Conservation (phyloP, 306 rosid genomes). For the Quercus cerris region DNA sequence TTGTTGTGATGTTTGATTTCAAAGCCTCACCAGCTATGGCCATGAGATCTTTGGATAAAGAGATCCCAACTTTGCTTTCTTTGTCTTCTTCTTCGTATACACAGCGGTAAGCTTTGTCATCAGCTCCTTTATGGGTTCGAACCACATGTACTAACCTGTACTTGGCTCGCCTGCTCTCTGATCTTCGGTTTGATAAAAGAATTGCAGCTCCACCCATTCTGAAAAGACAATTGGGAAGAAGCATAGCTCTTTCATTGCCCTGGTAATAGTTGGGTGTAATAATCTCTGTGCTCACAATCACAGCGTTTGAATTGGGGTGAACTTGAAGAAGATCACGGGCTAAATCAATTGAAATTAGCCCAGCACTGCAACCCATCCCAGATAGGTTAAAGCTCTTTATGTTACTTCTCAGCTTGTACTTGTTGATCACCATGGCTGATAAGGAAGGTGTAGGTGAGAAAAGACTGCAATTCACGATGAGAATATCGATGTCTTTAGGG, state of each 20-base stretch:
- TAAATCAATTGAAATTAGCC: slow-evolving; percentile 70
- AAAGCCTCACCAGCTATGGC: slow-evolving; percentile 97
- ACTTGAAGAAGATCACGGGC: slow-evolving; percentile 95
- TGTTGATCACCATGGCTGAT: slow-evolving; percentile 89
- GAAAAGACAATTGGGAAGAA: slow-evolving; percentile 86
- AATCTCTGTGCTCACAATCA: slow-evolving; percentile 83
- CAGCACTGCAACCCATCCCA: slow-evolving; percentile 98
- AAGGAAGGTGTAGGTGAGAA: slow-evolving; percentile 91
- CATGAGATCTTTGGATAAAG: slow-evolving; percentile 81
- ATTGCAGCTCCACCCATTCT: slow-evolving; percentile 98
- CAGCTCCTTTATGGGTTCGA: slow-evolving; percentile 78
- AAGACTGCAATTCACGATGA: slow-evolving; percentile 75
- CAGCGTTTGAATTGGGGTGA: slow-evolving; percentile 85
- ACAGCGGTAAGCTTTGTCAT: slow-evolving; percentile 76
- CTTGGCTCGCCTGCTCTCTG: slow-evolving; percentile 59
- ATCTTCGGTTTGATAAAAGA: slow-evolving; percentile 53
- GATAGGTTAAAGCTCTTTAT: slow-evolving; percentile 82
- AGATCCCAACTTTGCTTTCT: slow-evolving; percentile 87
- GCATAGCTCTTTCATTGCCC: slow-evolving; percentile 95
- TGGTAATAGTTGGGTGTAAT: slow-evolving; percentile 88
- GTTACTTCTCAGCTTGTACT: slow-evolving; percentile 79
- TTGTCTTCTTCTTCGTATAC: slow-evolving; percentile 79
- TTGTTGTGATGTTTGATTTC: slow-evolving; percentile 86
- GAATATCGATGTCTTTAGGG: slow-evolving; percentile 80
- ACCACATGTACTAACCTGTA: slow-evolving; percentile 77